Base-by-base conservation (phyloP, 2,329 filamentous ascomycete genomes). In the Ophiostoma australiae region DNA sequence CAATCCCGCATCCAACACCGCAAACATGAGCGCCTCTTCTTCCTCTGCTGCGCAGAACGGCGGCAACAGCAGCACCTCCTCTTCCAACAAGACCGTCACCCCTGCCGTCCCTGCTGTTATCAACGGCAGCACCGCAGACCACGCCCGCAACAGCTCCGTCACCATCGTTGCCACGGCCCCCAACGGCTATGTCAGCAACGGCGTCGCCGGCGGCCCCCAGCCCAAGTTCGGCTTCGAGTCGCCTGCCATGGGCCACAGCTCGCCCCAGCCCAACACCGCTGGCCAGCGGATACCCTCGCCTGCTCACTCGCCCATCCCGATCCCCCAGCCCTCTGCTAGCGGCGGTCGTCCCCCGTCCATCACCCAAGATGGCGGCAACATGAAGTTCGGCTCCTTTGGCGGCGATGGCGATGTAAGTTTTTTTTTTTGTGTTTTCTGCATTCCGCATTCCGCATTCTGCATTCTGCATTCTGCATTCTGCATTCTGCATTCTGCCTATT, bases 151-250 rank as follows among this genome's bases (percentile, higher is more conserved):
- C 82, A 89, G 89, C 74, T 97, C 94, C 23, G 91, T 97, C 77
- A 97, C 94, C 77, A 97, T 97, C 84, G 93, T 88, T 80, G 90
- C 93, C 76, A 91, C 91, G 78, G 92, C 91, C 76, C 87, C 91
- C 71, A 91, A 86, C 76, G 89, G 89, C 78, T 91, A 89, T 79
- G 87, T 89, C 73, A 86, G 90, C 76, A 97, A 96, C 84, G 92
- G 92, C 76, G 91, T 88, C 72, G 77, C 82, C 58, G 80, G 80
- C 82, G 82, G 85, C 75, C 85, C 84, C 75, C 91, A 95, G 79
- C 76, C 76, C 70, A 91, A 92, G 82, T 97, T 97, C 77, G 93
- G 93, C 75, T 94, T 92, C 77, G 87, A 90, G 75, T 91, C 90
- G 81, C 85, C 88, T 76, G 84, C 86, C 77, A 84, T 87, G 76